These are phyloP conservation scores for Penicillium angulare DNA, from an alignment of 495 filamentous ascomycete species.

Conservation along the genomic window DNA sequence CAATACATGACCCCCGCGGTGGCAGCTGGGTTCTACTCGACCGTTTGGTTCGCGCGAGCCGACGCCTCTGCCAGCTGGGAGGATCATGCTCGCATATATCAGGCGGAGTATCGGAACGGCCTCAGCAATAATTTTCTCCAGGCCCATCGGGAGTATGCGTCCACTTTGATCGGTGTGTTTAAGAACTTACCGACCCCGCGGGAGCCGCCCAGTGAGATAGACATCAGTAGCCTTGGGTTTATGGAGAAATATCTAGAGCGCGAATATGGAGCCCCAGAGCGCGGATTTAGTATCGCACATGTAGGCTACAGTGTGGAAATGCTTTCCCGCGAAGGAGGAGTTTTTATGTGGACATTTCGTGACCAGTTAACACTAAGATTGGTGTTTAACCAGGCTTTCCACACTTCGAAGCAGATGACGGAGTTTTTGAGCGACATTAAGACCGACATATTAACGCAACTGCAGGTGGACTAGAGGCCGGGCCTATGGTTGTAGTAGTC, in stretches of 20 bases:
- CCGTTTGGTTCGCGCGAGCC: conserved; percentile 22
- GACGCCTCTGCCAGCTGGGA: conserved; percentile 19
- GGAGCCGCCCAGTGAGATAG: conserved; percentile 26
- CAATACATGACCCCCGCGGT: conserved; percentile 23
- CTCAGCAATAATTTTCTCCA: conserved; percentile 19
- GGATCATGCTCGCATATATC: conserved; percentile 26
- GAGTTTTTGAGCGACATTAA: conserved; percentile 12
- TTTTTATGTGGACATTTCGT: neutral
- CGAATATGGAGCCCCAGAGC: conserved; percentile 19
- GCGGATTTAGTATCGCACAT: conserved; percentile 18
- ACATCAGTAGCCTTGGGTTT: conserved; percentile 28
- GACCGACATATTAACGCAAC: conserved; percentile 6
- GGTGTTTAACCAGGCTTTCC: conserved; percentile 33
- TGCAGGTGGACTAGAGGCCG: no score
- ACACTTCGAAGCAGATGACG: conserved; percentile 15
- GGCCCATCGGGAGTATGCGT: conserved; percentile 29
- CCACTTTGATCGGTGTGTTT: conserved; percentile 10
- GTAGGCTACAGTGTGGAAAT: conserved; percentile 24
- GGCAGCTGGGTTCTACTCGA: conserved; percentile 27
- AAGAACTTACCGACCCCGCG: conserved; percentile 6
- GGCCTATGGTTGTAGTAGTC: no score
- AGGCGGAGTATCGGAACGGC: conserved; percentile 23
- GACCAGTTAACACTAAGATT: conserved; percentile 24
- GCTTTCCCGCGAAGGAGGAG: conserved; percentile 2
- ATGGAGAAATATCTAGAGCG: conserved; percentile 22